These are phyloP conservation scores for Malassezia restricta DNA, from an alignment of 1,284 basidiomycete species.

Conservation along the genomic window DNA sequence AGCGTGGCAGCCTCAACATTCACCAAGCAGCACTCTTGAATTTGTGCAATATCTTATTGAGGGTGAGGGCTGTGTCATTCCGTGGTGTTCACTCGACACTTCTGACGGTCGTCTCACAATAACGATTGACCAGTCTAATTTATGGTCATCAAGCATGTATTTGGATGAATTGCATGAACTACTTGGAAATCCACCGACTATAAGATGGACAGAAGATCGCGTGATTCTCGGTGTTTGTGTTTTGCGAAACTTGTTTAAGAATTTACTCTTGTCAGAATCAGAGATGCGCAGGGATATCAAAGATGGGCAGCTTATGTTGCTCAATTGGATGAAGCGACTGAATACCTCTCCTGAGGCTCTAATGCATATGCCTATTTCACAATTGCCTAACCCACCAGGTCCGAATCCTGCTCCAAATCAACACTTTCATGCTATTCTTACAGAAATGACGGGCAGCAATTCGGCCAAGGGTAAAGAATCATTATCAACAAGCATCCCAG, in stretches of 20 bases:
- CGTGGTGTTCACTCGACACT: constrained; percentile 82
- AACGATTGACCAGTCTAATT: constrained; percentile 65
- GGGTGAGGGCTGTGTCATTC: constrained; percentile 70
- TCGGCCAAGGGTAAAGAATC: not conserved
- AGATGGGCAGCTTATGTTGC: not conserved
- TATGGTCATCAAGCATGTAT: constrained; percentile 89
- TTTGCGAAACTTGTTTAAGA: constrained; percentile 40
- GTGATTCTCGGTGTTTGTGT: constrained; percentile 33
- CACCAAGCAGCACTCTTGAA: constrained; percentile 61
- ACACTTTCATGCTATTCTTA: not conserved
- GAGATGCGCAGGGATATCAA: constrained; percentile 16
- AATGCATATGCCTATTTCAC: constrained; percentile 1
- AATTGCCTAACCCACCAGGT: not conserved
- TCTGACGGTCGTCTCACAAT: constrained; percentile 76
- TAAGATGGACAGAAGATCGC: constrained; percentile 6
- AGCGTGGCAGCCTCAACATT: constrained; percentile 24
- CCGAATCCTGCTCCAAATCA: not conserved
- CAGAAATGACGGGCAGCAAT: not conserved
- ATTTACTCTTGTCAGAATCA: constrained; percentile 32
- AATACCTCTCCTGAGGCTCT: not conserved
- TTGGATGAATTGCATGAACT: constrained; percentile 63
- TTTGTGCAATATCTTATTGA: constrained; percentile 75
- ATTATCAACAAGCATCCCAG: not conserved
- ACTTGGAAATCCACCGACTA: constrained; percentile 9
- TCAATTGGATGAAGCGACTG: not conserved